Base-by-base conservation (phyloP, 78 protist genomes). In the Cavenderia fasciculata region DNA sequence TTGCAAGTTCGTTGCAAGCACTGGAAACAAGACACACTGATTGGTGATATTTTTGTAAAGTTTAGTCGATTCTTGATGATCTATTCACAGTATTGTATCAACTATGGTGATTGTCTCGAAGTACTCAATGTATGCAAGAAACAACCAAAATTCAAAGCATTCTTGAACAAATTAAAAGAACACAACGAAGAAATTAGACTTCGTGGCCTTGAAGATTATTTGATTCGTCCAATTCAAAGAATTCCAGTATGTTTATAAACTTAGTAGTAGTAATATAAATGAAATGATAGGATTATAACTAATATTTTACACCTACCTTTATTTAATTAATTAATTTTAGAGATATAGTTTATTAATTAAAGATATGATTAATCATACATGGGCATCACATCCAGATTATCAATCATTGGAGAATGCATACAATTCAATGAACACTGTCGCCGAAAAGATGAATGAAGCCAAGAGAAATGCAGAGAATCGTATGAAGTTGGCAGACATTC, bases 401-500 rank as follows among this genome's bases (percentile, higher is more conserved):
- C 70, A 43, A 19, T 61, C 72, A 43, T 56, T 82, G 49, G 74
- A 68, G 21, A 40, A 51, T 1, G 90, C 90, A 14, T 82, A 54
- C 43, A 61, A 40, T 27, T 47, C 59, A 33, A 65, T 82, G n/a
- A 82, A 82, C 31, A 6, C 38, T 0, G 90, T 82, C 8, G 90
- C 90, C 1, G 90, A 82, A 25, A 47, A 68, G 59, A 82, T 82
- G 90, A 82, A 82, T 31, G 78, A 82, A 54, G 73, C 51, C 52
- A 82, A 72, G 61, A 65, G 36, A 11, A 54, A 49, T 16, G 90
- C 90, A 0, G 90, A 82, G 43, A 68, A 59, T 27, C 65, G 72
- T 8, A 82, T 82, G 90, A 82, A 82, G 8, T n/a, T 82, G 0
- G 90, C 90, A 2, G 90, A 68, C n/a, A 82, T 82, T 68, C 90